These are phyloP conservation scores for Ogataea haglerorum DNA, from an alignment of 805 yeast species.

Conservation along the genomic window DNA sequence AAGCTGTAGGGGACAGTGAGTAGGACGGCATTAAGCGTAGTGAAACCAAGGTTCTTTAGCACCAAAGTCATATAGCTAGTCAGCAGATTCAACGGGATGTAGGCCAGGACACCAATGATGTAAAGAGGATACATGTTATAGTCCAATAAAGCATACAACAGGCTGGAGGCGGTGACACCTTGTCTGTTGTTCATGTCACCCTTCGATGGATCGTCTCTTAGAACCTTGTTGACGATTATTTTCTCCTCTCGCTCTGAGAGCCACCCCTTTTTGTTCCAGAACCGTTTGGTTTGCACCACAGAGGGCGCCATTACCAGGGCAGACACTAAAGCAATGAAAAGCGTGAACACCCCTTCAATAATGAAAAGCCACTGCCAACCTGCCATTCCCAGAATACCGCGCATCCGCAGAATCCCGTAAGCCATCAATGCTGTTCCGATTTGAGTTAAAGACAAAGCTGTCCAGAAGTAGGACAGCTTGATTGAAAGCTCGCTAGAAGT, in stretches of 20 bases:
- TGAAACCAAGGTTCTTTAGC: conserved; percentile 43
- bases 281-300: conserved; percentile 36
- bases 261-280: conserved; percentile 27
- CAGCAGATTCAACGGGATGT: conserved; percentile 35
- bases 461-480: conserved; percentile 20
- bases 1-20: conserved; percentile 20
- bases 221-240: conserved; percentile 49
- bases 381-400: conserved; percentile 26
- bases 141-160: conserved; percentile 40
- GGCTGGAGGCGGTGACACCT: conserved; percentile 37
- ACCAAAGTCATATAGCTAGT: conserved; percentile 43
- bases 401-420: conserved; percentile 18
- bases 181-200: conserved; percentile 60
- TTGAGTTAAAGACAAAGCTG: conserved; percentile 34
- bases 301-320: conserved; percentile 26
- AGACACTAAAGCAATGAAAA: conserved; percentile 31
- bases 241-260: conserved; percentile 47
- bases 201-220: conserved; percentile 58
- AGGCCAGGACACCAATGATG: conserved; percentile 37
- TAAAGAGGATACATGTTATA: conserved; percentile 52
- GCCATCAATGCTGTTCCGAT: conserved; percentile 18
- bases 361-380: conserved; percentile 34
- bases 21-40: conserved; percentile 33
- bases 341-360: conserved; percentile 31
- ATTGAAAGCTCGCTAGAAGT: conserved; percentile 14